Evolutionary conservation across 2,329 filamentous ascomycete genomes (phyloP), one percentile per base, ranked within the genome.

Genomic region (Penicillium thymicola): DNA sequence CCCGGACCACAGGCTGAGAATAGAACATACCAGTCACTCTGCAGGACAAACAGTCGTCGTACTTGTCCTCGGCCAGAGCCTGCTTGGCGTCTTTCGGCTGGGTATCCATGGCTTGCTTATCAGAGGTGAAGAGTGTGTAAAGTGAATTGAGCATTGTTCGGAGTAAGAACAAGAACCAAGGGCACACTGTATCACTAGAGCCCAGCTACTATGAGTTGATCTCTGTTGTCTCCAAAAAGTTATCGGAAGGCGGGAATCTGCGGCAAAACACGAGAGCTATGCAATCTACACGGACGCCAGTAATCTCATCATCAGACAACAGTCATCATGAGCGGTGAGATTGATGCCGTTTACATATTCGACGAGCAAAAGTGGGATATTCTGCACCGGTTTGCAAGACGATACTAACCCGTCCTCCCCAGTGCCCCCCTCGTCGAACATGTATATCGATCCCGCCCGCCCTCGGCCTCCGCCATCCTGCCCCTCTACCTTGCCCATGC

Each of bases 311-410:
- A 56, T 57, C 57, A 63, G 59, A 62, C 60, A 66, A 64, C 67
- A 65, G 65, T 52, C 71, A 86, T 76, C 73, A 93, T 92, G 89
- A 90, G 84, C 79, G 86, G 90, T 78, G 86, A 89, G 72, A 89
- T 99, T 71, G 93, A 97, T 81, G 94, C 93, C 72, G 82, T 99
- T 70, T 93, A 97, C 80, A 92, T 99, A 73, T 97, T 89, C 76
- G 92, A 97, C 84, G 92, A 97, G 80, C 86, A 92, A 78, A 91
- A 92, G 92, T 96, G 79, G 70, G 83, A 52, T 65, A 30, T 58
- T 9, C 46, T n/a, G n/a, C 23, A 6, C 6, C 4, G 3, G 4
- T 10, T 34, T 6, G 2, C 23, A 34, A 42, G 64, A 43, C 14
- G 32, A 44, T 48, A 51, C 66, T 65, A 55, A 59, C 55, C 55